phyloP scores from a whole-genome alignment of 495 filamentous ascomycete genomes.

The Melanomma pulvis-pyrius region DNA sequence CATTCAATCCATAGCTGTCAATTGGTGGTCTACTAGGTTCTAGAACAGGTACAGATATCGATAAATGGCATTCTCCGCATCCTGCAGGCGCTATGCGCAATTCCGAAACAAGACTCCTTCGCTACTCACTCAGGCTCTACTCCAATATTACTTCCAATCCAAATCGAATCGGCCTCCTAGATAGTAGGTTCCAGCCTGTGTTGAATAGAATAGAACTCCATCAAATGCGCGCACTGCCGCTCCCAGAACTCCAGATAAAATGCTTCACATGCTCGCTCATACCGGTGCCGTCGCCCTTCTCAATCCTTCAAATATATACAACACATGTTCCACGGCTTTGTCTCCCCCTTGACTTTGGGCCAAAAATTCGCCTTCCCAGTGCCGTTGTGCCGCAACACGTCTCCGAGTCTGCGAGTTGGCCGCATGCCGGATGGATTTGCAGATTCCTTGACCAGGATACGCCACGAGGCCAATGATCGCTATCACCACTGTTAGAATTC shows the following conservation, averaged over 20 bases:
- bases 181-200: too few species aligned
- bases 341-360: background rate
- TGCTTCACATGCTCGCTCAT: background rate
- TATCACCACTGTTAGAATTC: background rate
- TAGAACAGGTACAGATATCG: too few species aligned
- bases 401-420: background rate
- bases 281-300: background rate
- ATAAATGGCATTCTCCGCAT: too few species aligned
- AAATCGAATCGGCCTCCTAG: too few species aligned
- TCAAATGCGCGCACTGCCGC: background rate
- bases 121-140: too few species aligned
- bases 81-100: too few species aligned
- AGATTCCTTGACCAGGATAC: slow-evolving; percentile 9
- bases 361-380: background rate
- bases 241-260: background rate
- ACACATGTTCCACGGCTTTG: background rate
- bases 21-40: too few species aligned
- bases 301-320: background rate
- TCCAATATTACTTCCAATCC: too few species aligned
- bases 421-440: background rate
- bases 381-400: background rate
- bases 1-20: too few species aligned
- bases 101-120: too few species aligned
- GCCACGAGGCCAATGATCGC: background rate
- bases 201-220: too few species aligned